phyloP scores from a whole-genome alignment of 768 basidiomycete genomes.

The Mycena albidolilacea region DNA sequence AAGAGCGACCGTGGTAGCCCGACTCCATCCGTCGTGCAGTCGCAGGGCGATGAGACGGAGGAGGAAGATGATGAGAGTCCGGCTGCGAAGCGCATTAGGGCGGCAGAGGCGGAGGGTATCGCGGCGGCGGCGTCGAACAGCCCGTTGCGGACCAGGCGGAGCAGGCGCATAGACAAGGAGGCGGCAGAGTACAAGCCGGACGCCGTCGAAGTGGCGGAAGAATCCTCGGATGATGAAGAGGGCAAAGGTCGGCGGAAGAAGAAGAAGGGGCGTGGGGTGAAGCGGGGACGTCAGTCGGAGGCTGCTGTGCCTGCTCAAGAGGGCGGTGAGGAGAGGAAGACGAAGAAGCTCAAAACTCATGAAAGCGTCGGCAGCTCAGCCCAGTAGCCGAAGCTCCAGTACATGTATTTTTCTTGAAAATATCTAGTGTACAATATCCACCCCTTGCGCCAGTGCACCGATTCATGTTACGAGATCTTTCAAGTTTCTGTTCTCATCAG shows the following conservation, averaged over 20 bases:
- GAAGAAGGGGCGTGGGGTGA: constrained; percentile 50
- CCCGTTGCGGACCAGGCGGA: constrained; percentile 40
- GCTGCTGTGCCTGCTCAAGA: constrained; percentile 37
- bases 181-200: constrained; percentile 56
- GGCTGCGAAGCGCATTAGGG: constrained; percentile 44
- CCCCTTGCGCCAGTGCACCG: no score
- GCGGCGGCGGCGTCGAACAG: constrained; percentile 37
- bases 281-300: constrained; percentile 54
- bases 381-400: background rate
- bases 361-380: constrained; percentile 24
- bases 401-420: background rate
- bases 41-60: constrained; percentile 42
- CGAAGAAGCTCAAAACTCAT: constrained; percentile 53
- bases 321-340: constrained; percentile 49
- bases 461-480: no score
- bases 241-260: constrained; percentile 31
- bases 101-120: constrained; percentile 45
- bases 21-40: constrained; percentile 29
- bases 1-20: constrained; percentile 25
- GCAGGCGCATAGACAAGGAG: constrained; percentile 52
- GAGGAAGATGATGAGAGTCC: constrained; percentile 49
- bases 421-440: background rate
- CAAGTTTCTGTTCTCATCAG: no score
- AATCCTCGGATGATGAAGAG: constrained; percentile 47
- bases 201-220: constrained; percentile 44